Percentiles rank a stretch among this genome's conserved stretches.
Evolutionary conservation across 2,329 filamentous ascomycete species (phyloP).

Genomic region (Diplodia scrobiculata): DNA sequence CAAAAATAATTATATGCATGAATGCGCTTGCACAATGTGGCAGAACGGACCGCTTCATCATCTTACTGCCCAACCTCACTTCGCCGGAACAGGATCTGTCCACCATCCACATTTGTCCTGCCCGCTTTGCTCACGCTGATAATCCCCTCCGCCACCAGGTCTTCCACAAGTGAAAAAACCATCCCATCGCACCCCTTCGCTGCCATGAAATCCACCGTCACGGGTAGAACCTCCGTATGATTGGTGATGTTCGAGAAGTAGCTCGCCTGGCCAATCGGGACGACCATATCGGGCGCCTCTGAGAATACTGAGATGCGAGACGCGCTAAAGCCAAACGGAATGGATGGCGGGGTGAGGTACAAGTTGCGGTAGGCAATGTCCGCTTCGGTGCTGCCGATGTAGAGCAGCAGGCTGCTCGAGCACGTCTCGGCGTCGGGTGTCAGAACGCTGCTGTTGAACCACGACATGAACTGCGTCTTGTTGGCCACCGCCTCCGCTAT

Average conservation of each 20-base stretch:
- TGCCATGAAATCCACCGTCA: conserved; percentile 60
- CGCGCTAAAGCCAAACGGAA: conserved; percentile 54
- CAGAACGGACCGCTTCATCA: not conserved
- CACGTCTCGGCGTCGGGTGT: conserved; percentile 49
- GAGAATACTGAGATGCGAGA: conserved; percentile 53
- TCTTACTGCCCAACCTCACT: not conserved
- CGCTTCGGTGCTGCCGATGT: conserved; percentile 48
- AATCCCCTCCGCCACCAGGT: conserved; percentile 55
- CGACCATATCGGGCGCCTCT: conserved; percentile 53
- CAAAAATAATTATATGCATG: not conserved
- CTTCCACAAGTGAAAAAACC: conserved; percentile 57
- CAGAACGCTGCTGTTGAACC: conserved; percentile 54
- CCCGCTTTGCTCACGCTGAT: conserved; percentile 52
- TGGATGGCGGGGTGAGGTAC: conserved; percentile 48
- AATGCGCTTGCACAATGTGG: not conserved
- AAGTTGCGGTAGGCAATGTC: conserved; percentile 50
- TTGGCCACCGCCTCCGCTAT: conserved; percentile 52
- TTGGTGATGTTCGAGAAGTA: conserved; percentile 54
- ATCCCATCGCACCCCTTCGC: conserved; percentile 64
- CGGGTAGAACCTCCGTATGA: conserved; percentile 57
- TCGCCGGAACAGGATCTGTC: conserved; percentile 44
- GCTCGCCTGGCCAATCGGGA: conserved; percentile 45
- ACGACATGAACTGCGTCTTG: conserved; percentile 54
- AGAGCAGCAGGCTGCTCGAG: conserved; percentile 55
- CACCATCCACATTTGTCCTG: conserved; percentile 44